These are phyloP conservation scores for Phytophthora sp. DNA, from an alignment of 352 stramenopile species.

Conservation along the genomic window DNA sequence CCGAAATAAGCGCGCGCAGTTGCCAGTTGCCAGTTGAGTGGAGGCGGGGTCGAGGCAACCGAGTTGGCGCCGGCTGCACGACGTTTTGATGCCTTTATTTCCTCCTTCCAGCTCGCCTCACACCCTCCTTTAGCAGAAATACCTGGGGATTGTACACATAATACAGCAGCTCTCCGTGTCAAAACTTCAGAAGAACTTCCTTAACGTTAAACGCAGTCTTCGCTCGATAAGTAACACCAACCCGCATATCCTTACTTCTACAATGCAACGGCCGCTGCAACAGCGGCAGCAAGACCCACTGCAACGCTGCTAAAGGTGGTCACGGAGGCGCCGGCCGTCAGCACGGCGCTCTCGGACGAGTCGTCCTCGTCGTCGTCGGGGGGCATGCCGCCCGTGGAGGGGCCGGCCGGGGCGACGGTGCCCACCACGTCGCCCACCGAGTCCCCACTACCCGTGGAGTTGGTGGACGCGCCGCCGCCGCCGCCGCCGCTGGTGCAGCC, in stretches of 20 bases:
- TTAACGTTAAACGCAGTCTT: conserved; percentile 31
- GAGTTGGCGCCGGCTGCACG: conserved; percentile 1
- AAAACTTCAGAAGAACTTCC: conserved; percentile 14
- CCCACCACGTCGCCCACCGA: conserved; percentile 40
- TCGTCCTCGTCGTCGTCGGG: conserved; percentile 71
- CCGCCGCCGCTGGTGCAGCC: conserved; percentile 40
- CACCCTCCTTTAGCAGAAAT: not conserved
- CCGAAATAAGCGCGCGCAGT: conserved; percentile 22
- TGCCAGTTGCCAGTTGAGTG: conserved; percentile 5
- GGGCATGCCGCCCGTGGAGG: conserved; percentile 23
- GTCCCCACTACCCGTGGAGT: conserved; percentile 31
- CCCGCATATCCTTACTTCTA: conserved; percentile 25
- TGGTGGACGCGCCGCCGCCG: conserved; percentile 27
- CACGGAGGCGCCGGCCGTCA: conserved; percentile 19
- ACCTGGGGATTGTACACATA: conserved; percentile 26
- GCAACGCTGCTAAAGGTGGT: conserved; percentile 4
- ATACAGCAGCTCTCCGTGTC: conserved; percentile 12
- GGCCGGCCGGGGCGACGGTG: conserved; percentile 31
- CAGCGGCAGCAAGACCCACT: conserved; percentile 13
- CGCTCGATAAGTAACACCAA: too few relatives aligned
- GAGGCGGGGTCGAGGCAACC: not conserved
- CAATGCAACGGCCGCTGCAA: conserved; percentile 18
- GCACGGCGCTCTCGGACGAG: conserved; percentile 50
- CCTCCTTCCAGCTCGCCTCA: not conserved
- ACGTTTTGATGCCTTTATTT: conserved; percentile 5